A percentile compares a stretch with the other conserved stretches of the same genome.
Conservation (phyloP, 2,329 filamentous ascomycete genomes). For the Penicillium concentricum region DNA sequence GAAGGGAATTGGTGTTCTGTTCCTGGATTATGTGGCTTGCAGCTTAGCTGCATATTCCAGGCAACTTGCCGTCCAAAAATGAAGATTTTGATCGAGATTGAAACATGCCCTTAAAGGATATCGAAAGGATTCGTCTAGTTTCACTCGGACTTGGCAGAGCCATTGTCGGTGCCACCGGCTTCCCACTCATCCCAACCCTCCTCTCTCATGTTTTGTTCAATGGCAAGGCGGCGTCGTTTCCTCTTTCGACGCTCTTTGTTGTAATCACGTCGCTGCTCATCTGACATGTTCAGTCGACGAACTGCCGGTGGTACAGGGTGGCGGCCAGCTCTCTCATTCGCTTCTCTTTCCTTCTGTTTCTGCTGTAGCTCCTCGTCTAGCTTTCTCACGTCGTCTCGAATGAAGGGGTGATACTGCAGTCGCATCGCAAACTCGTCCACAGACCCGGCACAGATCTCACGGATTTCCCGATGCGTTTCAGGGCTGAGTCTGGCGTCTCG, state of each 20-base stretch:
- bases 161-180: neutral
- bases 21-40: neutral
- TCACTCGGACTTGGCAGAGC: neutral
- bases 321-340: neutral
- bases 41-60: neutral
- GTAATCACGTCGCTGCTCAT: slow-evolving; percentile 14
- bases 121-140: neutral
- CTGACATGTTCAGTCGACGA: slow-evolving; percentile 9
- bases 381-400: slow-evolving; percentile 17
- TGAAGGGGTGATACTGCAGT: slow-evolving; percentile 31
- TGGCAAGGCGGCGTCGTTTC: slow-evolving; percentile 21
- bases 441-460: slow-evolving; percentile 27
- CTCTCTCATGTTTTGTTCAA: slow-evolving; percentile 17
- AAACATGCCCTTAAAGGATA: neutral
- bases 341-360: neutral
- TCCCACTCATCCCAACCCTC: slow-evolving; percentile 24
- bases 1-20: neutral
- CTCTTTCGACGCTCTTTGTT: slow-evolving; percentile 24
- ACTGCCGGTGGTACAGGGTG: slow-evolving; percentile 5
- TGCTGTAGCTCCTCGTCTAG: slow-evolving; percentile 5
- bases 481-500: slow-evolving; percentile 29
- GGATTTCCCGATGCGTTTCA: slow-evolving; percentile 28
- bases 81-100: neutral
- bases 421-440: slow-evolving; percentile 32
- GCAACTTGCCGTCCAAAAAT: neutral